Evolutionary conservation across 2,329 filamentous ascomycete genomes (phyloP).

Genomic region (Colletotrichum falcatum): DNA sequence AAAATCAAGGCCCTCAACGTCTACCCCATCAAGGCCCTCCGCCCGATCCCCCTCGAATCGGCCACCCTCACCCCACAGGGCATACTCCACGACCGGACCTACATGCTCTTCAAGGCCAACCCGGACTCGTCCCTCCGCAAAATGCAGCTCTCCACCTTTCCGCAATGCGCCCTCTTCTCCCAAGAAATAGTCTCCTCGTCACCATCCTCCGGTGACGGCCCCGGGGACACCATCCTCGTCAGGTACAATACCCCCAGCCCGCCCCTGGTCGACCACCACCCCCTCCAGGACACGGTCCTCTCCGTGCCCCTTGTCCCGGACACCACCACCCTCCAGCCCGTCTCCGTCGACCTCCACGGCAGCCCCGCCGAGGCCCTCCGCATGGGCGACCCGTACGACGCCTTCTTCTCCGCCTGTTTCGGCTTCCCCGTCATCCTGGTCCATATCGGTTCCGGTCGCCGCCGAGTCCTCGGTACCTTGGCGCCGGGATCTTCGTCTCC

Average conservation of each 20-base stretch:
- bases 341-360: conserved; percentile 69
- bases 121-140: conserved; percentile 59
- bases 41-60: conserved; percentile 65
- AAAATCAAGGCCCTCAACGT: conserved; percentile 63
- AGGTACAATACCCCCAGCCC: conserved; percentile 54
- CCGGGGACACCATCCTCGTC: conserved; percentile 54
- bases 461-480: conserved; percentile 72
- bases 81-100: conserved; percentile 74
- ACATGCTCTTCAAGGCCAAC: conserved; percentile 73
- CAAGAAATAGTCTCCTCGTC: conserved; percentile 65
- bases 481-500: conserved; percentile 45
- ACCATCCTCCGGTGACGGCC: conserved; percentile 52
- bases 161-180: conserved; percentile 73
- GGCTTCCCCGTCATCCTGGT: conserved; percentile 71
- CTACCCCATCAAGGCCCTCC: conserved; percentile 81
- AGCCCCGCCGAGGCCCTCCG: conserved; percentile 70
- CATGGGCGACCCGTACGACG: conserved; percentile 70
- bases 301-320: conserved; percentile 69
- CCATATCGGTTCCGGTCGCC: conserved; percentile 72
- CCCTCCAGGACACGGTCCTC: conserved; percentile 55
- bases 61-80: conserved; percentile 71
- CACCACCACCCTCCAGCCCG: conserved; percentile 55
- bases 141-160: conserved; percentile 69
- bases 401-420: conserved; percentile 76
- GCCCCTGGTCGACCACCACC: conserved; percentile 52